Conservation (phyloP, 1,284 basidiomycete genomes). For the Acaromyces ingoldii region DNA sequence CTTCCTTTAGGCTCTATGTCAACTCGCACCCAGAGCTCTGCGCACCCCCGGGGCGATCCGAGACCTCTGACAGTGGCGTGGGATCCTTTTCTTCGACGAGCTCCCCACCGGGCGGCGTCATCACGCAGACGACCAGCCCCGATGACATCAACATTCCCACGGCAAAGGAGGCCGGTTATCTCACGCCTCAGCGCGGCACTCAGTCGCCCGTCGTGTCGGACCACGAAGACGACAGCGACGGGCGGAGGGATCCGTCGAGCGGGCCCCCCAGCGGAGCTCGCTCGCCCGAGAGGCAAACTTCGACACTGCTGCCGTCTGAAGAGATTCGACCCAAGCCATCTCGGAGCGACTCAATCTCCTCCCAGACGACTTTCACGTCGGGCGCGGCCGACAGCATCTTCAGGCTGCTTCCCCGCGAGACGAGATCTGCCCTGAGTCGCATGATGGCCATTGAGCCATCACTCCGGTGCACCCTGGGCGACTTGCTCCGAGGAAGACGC, state of each 20-base stretch:
- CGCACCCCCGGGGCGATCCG: conserved; percentile 17
- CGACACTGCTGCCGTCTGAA: not conserved
- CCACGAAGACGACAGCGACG: conserved; percentile 1
- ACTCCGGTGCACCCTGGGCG: conserved; percentile 86
- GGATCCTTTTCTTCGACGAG: conserved; percentile 7
- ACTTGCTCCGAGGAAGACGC: conserved; percentile 71
- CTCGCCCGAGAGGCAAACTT: too few relatives aligned
- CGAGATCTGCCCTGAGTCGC: conserved; percentile 67
- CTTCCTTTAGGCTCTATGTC: conserved; percentile 85
- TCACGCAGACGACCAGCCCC: conserved; percentile 6
- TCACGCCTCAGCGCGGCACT: conserved; percentile 32
- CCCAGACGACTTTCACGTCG: conserved; percentile 67
- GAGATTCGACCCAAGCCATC: not conserved
- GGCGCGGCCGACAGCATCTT: conserved; percentile 95
- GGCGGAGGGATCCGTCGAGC: too few relatives aligned
- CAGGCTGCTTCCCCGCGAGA: conserved; percentile 88
- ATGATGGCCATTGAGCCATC: conserved; percentile 90
- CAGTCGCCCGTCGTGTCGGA: conserved; percentile 24
- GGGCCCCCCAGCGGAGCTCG: too few relatives aligned
- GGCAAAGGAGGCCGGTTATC: conserved; percentile 42
- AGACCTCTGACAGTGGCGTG: not conserved
- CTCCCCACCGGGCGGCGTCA: not conserved
- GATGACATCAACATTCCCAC: conserved; percentile 24
- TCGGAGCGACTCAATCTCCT: conserved; percentile 53
- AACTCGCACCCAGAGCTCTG: conserved; percentile 83